phyloP scores from a whole-genome alignment of 2,329 filamentous ascomycete genomes.

The Rhynchosporium secalis region DNA sequence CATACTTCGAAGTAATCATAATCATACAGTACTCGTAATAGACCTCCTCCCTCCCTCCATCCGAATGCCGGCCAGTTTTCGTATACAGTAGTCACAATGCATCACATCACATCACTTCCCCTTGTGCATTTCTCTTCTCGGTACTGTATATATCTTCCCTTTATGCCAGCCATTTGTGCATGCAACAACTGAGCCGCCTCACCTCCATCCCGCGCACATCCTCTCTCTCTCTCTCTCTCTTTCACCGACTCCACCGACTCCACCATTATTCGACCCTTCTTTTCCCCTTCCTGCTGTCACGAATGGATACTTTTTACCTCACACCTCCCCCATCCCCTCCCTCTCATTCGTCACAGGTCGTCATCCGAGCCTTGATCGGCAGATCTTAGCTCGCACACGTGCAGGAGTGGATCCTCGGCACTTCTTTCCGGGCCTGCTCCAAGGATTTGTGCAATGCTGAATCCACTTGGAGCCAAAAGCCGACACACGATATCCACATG shows the following conservation, averaged over 20 bases:
- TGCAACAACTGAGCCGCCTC: no score
- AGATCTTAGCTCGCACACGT: conserved; percentile 10
- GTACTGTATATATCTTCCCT: no score
- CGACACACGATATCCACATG: neutral
- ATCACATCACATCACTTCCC: no score
- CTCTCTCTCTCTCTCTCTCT: neutral
- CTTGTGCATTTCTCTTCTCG: no score
- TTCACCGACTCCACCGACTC: neutral
- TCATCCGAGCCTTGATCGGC: conserved; percentile 1
- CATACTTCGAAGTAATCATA: no score
- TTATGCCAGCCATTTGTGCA: no score
- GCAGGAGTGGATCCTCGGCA: neutral
- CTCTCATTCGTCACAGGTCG: neutral
- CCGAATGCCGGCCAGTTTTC: no score
- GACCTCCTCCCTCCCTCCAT: no score
- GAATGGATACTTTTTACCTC: conserved; percentile 9
- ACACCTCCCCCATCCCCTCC: neutral
- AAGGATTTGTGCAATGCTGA: neutral
- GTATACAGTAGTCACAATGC: no score
- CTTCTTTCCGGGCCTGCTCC: neutral
- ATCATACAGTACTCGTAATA: no score
- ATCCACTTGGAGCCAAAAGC: neutral
- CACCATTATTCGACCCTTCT: neutral
- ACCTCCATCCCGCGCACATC: no score
- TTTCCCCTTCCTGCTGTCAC: neutral